Conservation (phyloP, 768 basidiomycete genomes). For the Flagelloscypha sp. region DNA sequence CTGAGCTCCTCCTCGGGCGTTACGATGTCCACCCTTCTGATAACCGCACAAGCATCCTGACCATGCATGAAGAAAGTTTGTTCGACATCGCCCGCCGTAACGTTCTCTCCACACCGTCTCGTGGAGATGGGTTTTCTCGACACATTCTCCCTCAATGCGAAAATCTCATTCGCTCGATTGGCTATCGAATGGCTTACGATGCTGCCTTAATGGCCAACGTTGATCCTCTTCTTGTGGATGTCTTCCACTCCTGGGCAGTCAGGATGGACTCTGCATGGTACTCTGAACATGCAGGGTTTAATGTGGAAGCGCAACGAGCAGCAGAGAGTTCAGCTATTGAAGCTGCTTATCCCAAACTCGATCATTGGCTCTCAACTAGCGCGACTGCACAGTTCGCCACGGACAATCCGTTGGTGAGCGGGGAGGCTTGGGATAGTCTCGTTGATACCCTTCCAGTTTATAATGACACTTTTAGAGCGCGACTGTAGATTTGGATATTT, state of each 20-base stretch:
- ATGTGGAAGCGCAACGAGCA: conserved; percentile 20
- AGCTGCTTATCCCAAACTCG: conserved; percentile 18
- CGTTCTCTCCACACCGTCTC: conserved; percentile 21
- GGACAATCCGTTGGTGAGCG: no score
- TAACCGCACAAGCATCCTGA: conserved; percentile 13
- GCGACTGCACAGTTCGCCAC: no score
- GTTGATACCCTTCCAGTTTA: no score
- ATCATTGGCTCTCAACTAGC: conserved; percentile 16
- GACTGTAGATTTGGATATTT: no score
- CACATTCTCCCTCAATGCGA: conserved; percentile 51
- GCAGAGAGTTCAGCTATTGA: conserved; percentile 25
- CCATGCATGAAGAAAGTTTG: conserved; percentile 14
- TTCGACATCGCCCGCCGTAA: conserved; percentile 11
- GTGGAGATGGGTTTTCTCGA: conserved; percentile 42
- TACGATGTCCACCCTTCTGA: conserved; percentile 13
- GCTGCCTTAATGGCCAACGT: conserved; percentile 37
- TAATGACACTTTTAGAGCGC: no score
- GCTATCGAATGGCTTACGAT: conserved; percentile 54
- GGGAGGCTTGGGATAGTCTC: no score
- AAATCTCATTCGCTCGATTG: conserved; percentile 48
- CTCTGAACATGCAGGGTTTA: conserved; percentile 36
- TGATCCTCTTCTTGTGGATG: conserved; percentile 41
- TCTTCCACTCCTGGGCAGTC: conserved; percentile 47
- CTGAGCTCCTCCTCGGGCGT: conserved; percentile 18
- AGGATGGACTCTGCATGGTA: conserved; percentile 54